Percentiles rank a stretch among this genome's conserved stretches.
These are phyloP conservation scores for Parachaetomium inaequale DNA, from an alignment of 495 filamentous ascomycete species.

Conservation along the genomic window DNA sequence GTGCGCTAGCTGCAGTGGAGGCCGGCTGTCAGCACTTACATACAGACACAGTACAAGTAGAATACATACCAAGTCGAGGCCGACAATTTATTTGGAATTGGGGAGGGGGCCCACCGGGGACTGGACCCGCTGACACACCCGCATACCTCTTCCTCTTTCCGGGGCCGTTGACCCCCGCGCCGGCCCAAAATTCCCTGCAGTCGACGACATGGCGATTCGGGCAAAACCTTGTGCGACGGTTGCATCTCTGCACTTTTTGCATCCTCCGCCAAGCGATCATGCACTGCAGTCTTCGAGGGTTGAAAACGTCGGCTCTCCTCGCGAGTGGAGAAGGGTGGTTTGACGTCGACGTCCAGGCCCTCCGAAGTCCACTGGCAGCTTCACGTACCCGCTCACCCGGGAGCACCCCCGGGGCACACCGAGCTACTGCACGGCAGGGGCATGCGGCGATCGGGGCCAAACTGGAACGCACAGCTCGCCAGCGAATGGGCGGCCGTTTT, in stretches of 20 bases:
- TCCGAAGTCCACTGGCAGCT: not conserved
- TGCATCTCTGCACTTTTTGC: too few relatives aligned
- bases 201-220: not conserved
- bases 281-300: too few relatives aligned
- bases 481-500: slow-evolving; percentile 14
- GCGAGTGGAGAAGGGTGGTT: too few relatives aligned
- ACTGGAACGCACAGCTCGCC: not conserved
- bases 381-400: not conserved
- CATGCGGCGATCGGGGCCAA: not conserved
- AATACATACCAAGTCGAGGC: not conserved
- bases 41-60: not conserved
- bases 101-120: not conserved
- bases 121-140: not conserved
- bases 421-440: not conserved
- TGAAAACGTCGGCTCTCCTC: too few relatives aligned
- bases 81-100: not conserved
- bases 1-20: not conserved
- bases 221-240: not conserved
- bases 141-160: not conserved
- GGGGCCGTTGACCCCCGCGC: not conserved
- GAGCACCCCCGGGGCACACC: not conserved
- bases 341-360: not conserved
- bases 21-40: slow-evolving; percentile 8
- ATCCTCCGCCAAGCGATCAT: not conserved
- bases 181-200: slow-evolving; percentile 5